Conservation (phyloP, 371 early-diverging fungal genomes). For the Syncephalastrum monosporum region DNA sequence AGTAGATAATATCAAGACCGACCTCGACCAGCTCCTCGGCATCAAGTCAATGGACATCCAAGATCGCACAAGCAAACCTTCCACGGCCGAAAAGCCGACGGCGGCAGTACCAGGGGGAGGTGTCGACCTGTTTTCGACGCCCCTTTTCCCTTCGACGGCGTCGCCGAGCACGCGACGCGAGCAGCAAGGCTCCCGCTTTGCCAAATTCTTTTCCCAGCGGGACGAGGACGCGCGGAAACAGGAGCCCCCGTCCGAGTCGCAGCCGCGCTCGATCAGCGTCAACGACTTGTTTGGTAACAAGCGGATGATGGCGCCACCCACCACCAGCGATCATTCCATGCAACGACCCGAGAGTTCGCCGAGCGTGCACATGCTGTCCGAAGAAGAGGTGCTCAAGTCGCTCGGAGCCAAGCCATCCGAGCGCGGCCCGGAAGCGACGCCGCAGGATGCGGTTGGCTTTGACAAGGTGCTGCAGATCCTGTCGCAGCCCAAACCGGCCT, state of each 20-base stretch:
- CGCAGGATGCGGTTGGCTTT: constrained; percentile 54
- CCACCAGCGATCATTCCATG: not conserved
- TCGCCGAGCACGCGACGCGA: constrained; percentile 23
- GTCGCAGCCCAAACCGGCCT: constrained; percentile 46
- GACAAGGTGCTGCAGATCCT: constrained; percentile 61
- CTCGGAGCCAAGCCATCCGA: constrained; percentile 41
- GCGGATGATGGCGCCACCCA: constrained; percentile 14
- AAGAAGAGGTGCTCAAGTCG: constrained; percentile 58
- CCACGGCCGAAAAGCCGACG: not conserved
- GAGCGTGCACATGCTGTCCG: constrained; percentile 52
- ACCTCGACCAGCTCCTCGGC: constrained; percentile 10
- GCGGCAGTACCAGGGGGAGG: constrained; percentile 2
- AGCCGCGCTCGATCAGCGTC: constrained; percentile 41
- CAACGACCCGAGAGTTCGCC: constrained; percentile 4
- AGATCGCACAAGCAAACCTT: too few species aligned
- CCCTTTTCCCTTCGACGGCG: constrained; percentile 9
- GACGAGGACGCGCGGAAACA: constrained; percentile 28
- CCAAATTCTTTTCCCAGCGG: constrained; percentile 57
- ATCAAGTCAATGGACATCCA: constrained; percentile 15
- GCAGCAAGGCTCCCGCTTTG: constrained; percentile 59
- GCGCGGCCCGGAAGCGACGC: constrained; percentile 9
- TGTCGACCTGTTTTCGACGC: constrained; percentile 7
- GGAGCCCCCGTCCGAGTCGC: constrained; percentile 22
- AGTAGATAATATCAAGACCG: not conserved
- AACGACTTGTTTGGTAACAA: constrained; percentile 54